phyloP scores from a whole-genome alignment of 2,329 filamentous ascomycete species.

The Pseudocercospora cruenta region DNA sequence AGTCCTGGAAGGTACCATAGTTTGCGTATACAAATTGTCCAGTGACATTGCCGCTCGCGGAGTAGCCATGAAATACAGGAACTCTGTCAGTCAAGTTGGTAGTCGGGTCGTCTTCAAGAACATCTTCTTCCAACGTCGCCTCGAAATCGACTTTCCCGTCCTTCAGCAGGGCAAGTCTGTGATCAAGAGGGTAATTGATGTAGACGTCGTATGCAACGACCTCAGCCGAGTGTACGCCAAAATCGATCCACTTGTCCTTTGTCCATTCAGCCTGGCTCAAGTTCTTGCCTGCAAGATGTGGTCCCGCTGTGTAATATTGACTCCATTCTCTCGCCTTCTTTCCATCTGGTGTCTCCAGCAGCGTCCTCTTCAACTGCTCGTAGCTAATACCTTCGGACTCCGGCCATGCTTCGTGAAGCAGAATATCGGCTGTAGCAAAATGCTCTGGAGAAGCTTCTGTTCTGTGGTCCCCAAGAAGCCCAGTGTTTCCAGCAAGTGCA shows the following conservation, averaged over 20 bases:
- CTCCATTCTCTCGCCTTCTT: slow-evolving; percentile 56
- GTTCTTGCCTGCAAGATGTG: slow-evolving; percentile 57
- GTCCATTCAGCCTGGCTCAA: slow-evolving; percentile 57
- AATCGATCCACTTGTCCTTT: slow-evolving; percentile 53
- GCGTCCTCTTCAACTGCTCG: slow-evolving; percentile 58
- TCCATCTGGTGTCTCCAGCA: slow-evolving; percentile 58
- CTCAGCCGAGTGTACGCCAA: slow-evolving; percentile 49
- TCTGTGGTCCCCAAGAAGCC: slow-evolving; percentile 39
- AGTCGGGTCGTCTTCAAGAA: slow-evolving; percentile 80
- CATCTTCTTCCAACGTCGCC: slow-evolving; percentile 80
- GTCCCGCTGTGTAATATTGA: slow-evolving; percentile 55
- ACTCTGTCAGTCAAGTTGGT: slow-evolving; percentile 72
- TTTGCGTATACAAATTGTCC: slow-evolving; percentile 86
- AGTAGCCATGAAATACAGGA: slow-evolving; percentile 94
- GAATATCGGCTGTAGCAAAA: slow-evolving; percentile 32
- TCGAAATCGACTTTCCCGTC: slow-evolving; percentile 40
- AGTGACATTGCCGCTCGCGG: slow-evolving; percentile 88
- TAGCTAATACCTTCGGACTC: slow-evolving; percentile 54
- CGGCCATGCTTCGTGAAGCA: slow-evolving; percentile 45
- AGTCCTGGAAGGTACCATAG: slow-evolving; percentile 85
- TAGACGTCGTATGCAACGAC: slow-evolving; percentile 57
- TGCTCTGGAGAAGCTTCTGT: slow-evolving; percentile 24
- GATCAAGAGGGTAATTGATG: slow-evolving; percentile 55
- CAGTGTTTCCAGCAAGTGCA: slow-evolving; percentile 24
- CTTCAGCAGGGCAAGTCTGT: slow-evolving; percentile 51